Evolutionary conservation across 2,329 filamentous ascomycete species (phyloP).

Genomic region (Cladosporium cucumerinum): DNA sequence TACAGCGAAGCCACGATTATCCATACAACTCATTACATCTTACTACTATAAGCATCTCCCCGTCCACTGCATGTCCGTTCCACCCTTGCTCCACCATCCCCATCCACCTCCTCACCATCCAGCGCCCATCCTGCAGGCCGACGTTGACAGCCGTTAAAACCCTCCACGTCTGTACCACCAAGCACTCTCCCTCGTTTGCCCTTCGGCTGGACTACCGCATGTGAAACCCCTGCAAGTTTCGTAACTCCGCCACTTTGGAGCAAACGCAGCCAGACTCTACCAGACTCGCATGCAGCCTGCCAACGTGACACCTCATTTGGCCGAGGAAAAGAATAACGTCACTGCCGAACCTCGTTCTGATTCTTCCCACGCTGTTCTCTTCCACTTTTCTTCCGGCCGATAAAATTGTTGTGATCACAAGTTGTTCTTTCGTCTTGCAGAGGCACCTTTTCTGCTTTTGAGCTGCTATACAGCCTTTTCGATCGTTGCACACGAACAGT

Average conservation of each 20-base stretch:
- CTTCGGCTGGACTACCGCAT: constrained; percentile 2
- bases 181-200: constrained; percentile 6
- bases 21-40: background rate
- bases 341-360: background rate
- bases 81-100: background rate
- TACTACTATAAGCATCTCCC: background rate
- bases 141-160: constrained; percentile 17
- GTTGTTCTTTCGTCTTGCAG: background rate
- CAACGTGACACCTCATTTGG: constrained; percentile 3
- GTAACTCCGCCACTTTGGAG: constrained; percentile 14
- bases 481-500: constrained; percentile 7
- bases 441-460: background rate
- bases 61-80: background rate
- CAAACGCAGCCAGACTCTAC: constrained; percentile 13
- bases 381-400: background rate
- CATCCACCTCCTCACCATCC: background rate
- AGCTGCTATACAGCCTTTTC: background rate
- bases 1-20: background rate
- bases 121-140: constrained; percentile 11
- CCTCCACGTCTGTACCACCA: constrained; percentile 15
- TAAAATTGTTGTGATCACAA: background rate
- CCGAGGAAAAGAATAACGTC: background rate
- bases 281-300: constrained; percentile 6
- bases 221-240: constrained; percentile 12
- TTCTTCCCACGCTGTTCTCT: background rate